Conservation (phyloP, 345 rosid genomes). For the Populus simonii region DNA sequence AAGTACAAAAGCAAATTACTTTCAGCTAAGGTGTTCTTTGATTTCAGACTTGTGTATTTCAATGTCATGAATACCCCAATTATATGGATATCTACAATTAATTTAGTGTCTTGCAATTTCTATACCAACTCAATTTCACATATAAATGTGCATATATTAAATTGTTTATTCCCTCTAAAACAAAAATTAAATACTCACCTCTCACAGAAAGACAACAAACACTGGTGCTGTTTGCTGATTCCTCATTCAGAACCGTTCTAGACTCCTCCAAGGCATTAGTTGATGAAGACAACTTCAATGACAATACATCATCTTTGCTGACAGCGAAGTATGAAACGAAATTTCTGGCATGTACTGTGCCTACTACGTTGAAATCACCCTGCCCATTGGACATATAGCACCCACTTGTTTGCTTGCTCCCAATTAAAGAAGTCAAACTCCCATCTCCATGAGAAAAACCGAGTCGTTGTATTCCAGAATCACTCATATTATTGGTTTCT, state of each 20-base stretch:
- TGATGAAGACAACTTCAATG: slow-evolving; percentile 54
- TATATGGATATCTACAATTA: not conserved
- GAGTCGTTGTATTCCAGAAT: slow-evolving; percentile 29
- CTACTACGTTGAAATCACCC: slow-evolving; percentile 36
- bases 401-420: slow-evolving; percentile 28
- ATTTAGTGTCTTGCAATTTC: not conserved
- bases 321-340: slow-evolving; percentile 16
- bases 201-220: slow-evolving; percentile 58
- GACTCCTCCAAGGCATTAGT: slow-evolving; percentile 41
- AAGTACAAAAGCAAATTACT: slow-evolving; percentile 11
- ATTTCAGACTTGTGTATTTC: slow-evolving; percentile 19
- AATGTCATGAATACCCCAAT: too few relatives aligned
- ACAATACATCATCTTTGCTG: slow-evolving; percentile 41
- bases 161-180: not conserved
- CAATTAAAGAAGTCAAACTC: slow-evolving; percentile 26
- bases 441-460: slow-evolving; percentile 30
- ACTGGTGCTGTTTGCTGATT: slow-evolving; percentile 36
- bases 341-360: slow-evolving; percentile 19
- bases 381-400: slow-evolving; percentile 22
- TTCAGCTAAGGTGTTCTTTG: slow-evolving; percentile 28
- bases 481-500: slow-evolving; percentile 22
- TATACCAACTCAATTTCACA: not conserved
- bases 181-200: slow-evolving; percentile 43
- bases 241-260: slow-evolving; percentile 44
- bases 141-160: not conserved